Percentiles rank a stretch among this genome's conserved stretches.
Conservation (phyloP, 148 eudicot species). For the Amaranthus hypochondriacus region DNA sequence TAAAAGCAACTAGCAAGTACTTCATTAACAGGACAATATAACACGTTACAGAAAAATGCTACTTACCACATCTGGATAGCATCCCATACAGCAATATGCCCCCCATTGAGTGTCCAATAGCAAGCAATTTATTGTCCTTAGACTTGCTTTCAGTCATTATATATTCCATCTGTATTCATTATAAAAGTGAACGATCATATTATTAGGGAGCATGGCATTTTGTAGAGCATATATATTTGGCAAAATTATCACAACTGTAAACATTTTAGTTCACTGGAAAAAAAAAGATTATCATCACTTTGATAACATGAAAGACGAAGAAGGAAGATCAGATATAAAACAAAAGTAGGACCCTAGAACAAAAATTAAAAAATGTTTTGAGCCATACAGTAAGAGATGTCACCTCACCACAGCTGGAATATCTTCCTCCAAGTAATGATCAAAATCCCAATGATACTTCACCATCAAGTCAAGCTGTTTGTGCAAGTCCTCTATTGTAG, state of each 20-base stretch:
- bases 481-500: constrained; percentile 35
- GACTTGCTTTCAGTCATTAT: constrained; percentile 45
- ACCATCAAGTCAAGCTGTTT: constrained; percentile 39
- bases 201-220: too few species aligned
- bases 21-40: background rate
- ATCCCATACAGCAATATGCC: constrained; percentile 64
- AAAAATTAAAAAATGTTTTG: too few species aligned
- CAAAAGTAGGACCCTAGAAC: too few species aligned
- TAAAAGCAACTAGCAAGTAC: too few species aligned
- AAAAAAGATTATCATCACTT: too few species aligned
- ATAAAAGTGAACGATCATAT: background rate
- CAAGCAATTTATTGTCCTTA: constrained; percentile 52
- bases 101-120: constrained; percentile 77
- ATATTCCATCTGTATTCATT: constrained; percentile 45
- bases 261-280: too few species aligned
- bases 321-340: too few species aligned
- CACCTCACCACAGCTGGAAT: constrained; percentile 56
- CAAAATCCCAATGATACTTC: constrained; percentile 59
- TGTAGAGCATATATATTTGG: too few species aligned
- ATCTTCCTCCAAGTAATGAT: constrained; percentile 50
- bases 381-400: background rate
- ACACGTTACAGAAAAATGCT: background rate
- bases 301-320: too few species aligned
- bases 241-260: too few species aligned
- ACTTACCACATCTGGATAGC: constrained; percentile 50